phyloP scores from a whole-genome alignment of 805 yeast genomes.

The Middelhovenomyces tepae region DNA sequence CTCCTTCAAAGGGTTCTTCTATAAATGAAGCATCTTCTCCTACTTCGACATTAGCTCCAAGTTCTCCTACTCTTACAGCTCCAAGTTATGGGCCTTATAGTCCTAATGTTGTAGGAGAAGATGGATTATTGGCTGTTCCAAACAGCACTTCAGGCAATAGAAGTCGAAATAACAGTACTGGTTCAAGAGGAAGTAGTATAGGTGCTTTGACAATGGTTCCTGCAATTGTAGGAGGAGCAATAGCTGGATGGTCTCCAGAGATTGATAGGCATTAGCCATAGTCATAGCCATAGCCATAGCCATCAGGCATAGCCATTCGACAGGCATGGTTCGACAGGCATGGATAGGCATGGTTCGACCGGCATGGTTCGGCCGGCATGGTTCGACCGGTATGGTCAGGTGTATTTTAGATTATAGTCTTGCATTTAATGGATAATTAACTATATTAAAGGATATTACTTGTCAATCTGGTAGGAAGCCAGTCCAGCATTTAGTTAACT shows the following conservation, averaged over 20 bases:
- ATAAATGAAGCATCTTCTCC: slow-evolving; percentile 9
- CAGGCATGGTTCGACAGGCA: no score
- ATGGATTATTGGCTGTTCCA: slow-evolving; percentile 17
- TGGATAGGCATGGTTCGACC: no score
- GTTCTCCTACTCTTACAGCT: slow-evolving; percentile 6
- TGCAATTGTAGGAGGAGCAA: slow-evolving; percentile 48
- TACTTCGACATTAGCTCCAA: slow-evolving; percentile 11
- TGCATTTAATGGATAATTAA: no score
- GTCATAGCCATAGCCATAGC: no score
- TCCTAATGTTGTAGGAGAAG: slow-evolving; percentile 2
- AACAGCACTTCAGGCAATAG: slow-evolving; percentile 6
- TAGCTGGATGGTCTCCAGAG: slow-evolving; percentile 53
- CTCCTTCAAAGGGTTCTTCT: slow-evolving; percentile 15
- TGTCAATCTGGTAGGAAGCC: no score
- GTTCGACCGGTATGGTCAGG: no score
- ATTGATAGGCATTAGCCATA: no score
- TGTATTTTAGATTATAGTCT: no score
- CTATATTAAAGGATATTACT: no score
- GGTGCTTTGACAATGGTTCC: slow-evolving; percentile 46
- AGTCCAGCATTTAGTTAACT: no score
- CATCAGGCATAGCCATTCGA: no score
- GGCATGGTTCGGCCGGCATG: no score
- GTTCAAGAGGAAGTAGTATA: slow-evolving; percentile 24
- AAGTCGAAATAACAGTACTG: slow-evolving; percentile 6
- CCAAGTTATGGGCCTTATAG: slow-evolving; percentile 1